Evolutionary conservation across 2,329 filamentous ascomycete genomes (phyloP).

Genomic region (Monosporascus sp.): DNA sequence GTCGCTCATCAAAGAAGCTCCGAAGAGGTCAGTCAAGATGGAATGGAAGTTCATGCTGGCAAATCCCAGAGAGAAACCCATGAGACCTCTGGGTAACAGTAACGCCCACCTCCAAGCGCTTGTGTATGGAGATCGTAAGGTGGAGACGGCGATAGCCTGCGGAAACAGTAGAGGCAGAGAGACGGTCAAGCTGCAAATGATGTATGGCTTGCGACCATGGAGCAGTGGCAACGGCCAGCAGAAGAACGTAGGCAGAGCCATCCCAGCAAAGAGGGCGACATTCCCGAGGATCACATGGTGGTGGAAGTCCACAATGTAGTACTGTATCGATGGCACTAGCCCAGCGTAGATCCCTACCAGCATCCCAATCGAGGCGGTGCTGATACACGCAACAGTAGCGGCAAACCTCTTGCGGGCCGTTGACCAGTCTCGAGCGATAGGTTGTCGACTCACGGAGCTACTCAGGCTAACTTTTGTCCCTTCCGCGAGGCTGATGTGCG

Average conservation of each 20-base stretch:
- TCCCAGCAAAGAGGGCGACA: slow-evolving; percentile 64
- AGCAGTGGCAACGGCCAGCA: slow-evolving; percentile 71
- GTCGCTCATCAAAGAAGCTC: slow-evolving; percentile 66
- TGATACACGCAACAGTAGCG: slow-evolving; percentile 65
- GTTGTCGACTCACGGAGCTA: slow-evolving; percentile 53
- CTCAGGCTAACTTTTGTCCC: slow-evolving; percentile 46
- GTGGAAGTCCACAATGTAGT: slow-evolving; percentile 64
- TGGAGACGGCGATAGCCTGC: slow-evolving; percentile 62
- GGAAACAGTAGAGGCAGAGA: slow-evolving; percentile 71
- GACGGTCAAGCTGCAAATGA: slow-evolving; percentile 61
- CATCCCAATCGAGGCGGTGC: slow-evolving; percentile 65
- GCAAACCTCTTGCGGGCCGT: slow-evolving; percentile 61
- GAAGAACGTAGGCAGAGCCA: slow-evolving; percentile 64
- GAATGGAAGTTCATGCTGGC: slow-evolving; percentile 73
- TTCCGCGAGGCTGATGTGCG: slow-evolving; percentile 49
- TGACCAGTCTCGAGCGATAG: slow-evolving; percentile 70
- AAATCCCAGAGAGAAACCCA: slow-evolving; percentile 67
- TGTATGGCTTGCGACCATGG: slow-evolving; percentile 73
- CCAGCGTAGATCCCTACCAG: slow-evolving; percentile 73
- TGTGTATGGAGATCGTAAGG: slow-evolving; percentile 50
- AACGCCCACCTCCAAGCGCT: slow-evolving; percentile 54
- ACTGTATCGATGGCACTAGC: slow-evolving; percentile 73
- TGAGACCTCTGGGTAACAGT: slow-evolving; percentile 57
- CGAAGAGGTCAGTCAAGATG: slow-evolving; percentile 69
- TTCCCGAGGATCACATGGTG: slow-evolving; percentile 69